phyloP scores from a whole-genome alignment of 192 early-diverging fungal genomes.

The Phycomyces nitens region DNA sequence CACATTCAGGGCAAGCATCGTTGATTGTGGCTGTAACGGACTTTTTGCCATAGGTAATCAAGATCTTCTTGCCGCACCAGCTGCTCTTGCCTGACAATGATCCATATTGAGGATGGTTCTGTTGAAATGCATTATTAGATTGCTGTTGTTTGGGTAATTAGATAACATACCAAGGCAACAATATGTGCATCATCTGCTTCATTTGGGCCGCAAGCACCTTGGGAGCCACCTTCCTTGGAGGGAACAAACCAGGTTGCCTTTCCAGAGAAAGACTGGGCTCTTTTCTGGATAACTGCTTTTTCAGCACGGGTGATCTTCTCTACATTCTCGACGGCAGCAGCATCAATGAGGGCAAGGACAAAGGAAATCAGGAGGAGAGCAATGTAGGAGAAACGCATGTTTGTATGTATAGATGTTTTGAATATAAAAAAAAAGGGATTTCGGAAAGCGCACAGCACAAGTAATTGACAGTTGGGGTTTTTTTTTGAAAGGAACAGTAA shows the following conservation, averaged over 20 bases:
- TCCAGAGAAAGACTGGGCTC: slow-evolving; percentile 22
- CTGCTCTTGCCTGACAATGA: slow-evolving; percentile 19
- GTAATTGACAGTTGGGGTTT: no score
- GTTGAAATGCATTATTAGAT: no score
- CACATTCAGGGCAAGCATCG: slow-evolving; percentile 44
- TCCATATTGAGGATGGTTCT: slow-evolving; percentile 36
- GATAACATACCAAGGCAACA: slow-evolving; percentile 29
- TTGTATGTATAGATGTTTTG: neutral
- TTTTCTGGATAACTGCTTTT: slow-evolving; percentile 11
- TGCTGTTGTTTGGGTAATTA: no score
- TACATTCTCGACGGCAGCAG: slow-evolving; percentile 7
- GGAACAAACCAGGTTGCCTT: slow-evolving; percentile 44
- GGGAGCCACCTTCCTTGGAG: slow-evolving; percentile 18
- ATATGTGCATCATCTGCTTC: slow-evolving; percentile 39
- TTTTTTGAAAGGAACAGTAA: no score
- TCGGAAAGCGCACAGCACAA: no score
- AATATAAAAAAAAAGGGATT: no score
- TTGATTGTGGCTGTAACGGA: slow-evolving; percentile 36
- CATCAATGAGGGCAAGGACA: slow-evolving; percentile 12
- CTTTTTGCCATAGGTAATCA: slow-evolving; percentile 30
- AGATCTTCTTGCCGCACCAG: slow-evolving; percentile 32
- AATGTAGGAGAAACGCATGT: neutral
- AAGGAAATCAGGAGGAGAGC: slow-evolving; percentile 9
- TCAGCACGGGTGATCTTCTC: slow-evolving; percentile 9
- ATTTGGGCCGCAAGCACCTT: slow-evolving; percentile 33